These are phyloP conservation scores for Mitosporidium daphniae DNA, from an alignment of 371 early-diverging fungal species.

Conservation along the genomic window DNA sequence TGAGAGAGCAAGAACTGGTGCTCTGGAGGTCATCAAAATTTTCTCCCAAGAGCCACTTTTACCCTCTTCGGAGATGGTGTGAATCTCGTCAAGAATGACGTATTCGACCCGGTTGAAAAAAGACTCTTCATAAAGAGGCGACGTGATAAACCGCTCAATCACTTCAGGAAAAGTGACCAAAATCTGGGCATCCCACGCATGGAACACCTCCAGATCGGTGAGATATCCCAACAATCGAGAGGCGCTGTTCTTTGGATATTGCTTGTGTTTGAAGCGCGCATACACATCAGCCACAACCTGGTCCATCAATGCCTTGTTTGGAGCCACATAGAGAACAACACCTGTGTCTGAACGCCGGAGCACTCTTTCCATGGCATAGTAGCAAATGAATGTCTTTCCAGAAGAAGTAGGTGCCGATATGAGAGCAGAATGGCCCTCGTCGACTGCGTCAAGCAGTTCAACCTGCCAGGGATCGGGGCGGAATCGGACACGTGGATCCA, in stretches of 20 bases:
- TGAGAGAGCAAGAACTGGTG: slow-evolving; percentile 8
- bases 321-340: slow-evolving; percentile 10
- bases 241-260: no score
- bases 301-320: slow-evolving; percentile 11
- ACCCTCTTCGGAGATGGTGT: slow-evolving; percentile 7
- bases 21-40: slow-evolving; percentile 7
- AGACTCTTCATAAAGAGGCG: background rate
- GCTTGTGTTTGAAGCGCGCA: slow-evolving; percentile 9
- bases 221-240: no score
- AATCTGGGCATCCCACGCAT: slow-evolving; percentile 11
- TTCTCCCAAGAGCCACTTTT: slow-evolving; percentile 9
- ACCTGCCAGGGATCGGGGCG: slow-evolving; percentile 11
- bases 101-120: slow-evolving; percentile 5
- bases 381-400: slow-evolving; percentile 13
- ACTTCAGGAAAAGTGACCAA: slow-evolving; percentile 9
- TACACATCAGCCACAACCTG: slow-evolving; percentile 12
- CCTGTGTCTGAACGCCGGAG: slow-evolving; percentile 6
- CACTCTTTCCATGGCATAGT: slow-evolving; percentile 11
- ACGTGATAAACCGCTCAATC: background rate
- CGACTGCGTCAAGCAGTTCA: slow-evolving; percentile 9
- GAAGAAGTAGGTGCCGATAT: slow-evolving; percentile 10
- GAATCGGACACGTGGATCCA: slow-evolving; percentile 9
- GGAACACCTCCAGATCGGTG: no score
- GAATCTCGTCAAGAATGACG: slow-evolving; percentile 11
- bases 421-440: slow-evolving; percentile 3